A percentile compares a stretch with the other conserved stretches of the same genome.
Evolutionary conservation across 2,329 filamentous ascomycete genomes (phyloP).

Genomic region (Beauveria sp.): DNA sequence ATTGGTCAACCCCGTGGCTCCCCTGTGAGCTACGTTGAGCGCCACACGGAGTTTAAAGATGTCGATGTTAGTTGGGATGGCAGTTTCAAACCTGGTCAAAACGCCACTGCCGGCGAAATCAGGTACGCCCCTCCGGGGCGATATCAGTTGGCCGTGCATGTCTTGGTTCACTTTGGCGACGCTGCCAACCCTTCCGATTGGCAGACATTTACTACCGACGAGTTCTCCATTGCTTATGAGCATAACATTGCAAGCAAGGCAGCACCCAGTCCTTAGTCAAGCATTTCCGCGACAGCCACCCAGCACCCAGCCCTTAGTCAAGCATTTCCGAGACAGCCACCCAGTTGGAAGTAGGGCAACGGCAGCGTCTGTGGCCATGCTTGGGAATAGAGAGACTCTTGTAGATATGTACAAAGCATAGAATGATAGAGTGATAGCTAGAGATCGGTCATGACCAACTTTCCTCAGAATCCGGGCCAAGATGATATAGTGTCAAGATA

Average conservation of each 20-base stretch:
- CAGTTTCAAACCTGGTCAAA: background rate
- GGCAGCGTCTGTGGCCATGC: too few species aligned
- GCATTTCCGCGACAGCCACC: background rate
- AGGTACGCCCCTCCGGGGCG: background rate
- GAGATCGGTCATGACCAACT: too few species aligned
- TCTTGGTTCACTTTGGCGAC: background rate
- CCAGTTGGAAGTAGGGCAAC: background rate
- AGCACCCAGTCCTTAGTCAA: background rate
- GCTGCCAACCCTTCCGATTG: background rate
- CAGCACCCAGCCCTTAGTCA: background rate
- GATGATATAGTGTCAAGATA: too few species aligned
- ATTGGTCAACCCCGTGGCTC: background rate
- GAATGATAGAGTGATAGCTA: too few species aligned
- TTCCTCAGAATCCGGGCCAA: too few species aligned
- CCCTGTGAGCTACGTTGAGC: background rate
- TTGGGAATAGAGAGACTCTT: too few species aligned
- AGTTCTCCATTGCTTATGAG: background rate
- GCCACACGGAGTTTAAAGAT: background rate
- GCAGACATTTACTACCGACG: background rate
- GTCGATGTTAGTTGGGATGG: background rate
- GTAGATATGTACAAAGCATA: too few species aligned
- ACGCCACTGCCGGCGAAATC: background rate
- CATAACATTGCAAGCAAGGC: background rate
- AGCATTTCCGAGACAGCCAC: background rate
- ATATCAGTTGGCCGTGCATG: background rate